A percentile compares a stretch with the other conserved stretches of the same genome.
These are phyloP conservation scores for Psilocybe azurescens DNA, from an alignment of 768 basidiomycete species.

Conservation along the genomic window DNA sequence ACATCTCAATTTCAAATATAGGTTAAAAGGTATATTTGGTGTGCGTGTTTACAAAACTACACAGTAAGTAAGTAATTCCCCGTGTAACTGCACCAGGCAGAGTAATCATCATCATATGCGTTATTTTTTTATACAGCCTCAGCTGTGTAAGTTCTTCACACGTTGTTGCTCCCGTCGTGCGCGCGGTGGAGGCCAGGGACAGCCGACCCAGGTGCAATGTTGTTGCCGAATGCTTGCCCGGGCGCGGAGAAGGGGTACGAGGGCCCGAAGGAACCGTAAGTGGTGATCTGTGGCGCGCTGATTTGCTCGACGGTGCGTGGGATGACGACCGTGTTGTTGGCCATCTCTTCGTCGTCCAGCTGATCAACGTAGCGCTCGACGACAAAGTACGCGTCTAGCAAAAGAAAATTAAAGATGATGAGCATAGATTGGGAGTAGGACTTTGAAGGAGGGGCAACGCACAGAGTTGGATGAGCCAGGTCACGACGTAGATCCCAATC, in stretches of 20 bases:
- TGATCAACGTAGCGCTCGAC: slow-evolving; percentile 58
- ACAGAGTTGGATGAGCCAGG: slow-evolving; percentile 64
- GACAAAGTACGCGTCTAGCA: slow-evolving; percentile 55
- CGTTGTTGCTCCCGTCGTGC: slow-evolving; percentile 18
- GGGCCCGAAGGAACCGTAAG: slow-evolving; percentile 18
- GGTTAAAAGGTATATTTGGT: too few relatives aligned
- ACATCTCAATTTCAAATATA: too few relatives aligned
- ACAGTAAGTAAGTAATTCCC: not conserved
- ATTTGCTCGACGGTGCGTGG: slow-evolving; percentile 15
- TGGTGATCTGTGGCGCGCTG: slow-evolving; percentile 18
- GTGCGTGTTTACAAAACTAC: slow-evolving; percentile 19
- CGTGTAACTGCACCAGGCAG: slow-evolving; percentile 20
- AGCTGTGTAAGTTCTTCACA: slow-evolving; percentile 9
- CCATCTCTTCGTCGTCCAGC: slow-evolving; percentile 52
- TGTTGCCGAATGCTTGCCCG: slow-evolving; percentile 19
- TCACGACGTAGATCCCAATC: slow-evolving; percentile 50
- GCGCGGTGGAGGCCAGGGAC: slow-evolving; percentile 8
- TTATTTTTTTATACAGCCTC: not conserved
- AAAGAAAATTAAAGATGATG: not conserved
- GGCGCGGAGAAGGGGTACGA: slow-evolving; percentile 27
- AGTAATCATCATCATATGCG: slow-evolving; percentile 6
- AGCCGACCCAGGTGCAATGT: too few relatives aligned
- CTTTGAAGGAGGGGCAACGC: slow-evolving; percentile 29
- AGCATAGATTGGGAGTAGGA: too few relatives aligned
- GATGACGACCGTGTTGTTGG: slow-evolving; percentile 29